Evolutionary conservation across 768 basidiomycete species (phyloP).

Genomic region (Tephrocybe rancida): DNA sequence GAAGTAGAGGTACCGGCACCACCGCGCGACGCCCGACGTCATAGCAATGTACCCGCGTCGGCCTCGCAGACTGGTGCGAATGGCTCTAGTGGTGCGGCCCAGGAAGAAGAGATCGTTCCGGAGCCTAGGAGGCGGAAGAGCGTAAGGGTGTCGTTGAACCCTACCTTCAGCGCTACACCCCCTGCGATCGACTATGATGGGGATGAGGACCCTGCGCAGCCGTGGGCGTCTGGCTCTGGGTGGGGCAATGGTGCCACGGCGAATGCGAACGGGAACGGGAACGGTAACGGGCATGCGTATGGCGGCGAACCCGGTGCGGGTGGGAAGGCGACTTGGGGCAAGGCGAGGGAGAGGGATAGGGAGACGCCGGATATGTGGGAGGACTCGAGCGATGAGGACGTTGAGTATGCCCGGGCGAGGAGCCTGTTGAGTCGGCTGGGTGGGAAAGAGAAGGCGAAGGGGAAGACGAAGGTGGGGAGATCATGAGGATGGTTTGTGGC

Average conservation of each 20-base stretch:
- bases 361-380: slow-evolving; percentile 55
- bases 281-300: slow-evolving; percentile 18
- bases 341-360: slow-evolving; percentile 16
- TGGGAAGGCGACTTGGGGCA: slow-evolving; percentile 1
- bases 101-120: too few species aligned
- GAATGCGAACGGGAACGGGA: slow-evolving; percentile 19
- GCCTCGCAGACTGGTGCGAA: too few species aligned
- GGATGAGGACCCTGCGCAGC: slow-evolving; percentile 24
- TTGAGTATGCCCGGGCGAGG: slow-evolving; percentile 62
- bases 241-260: background rate
- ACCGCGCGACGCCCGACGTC: too few species aligned
- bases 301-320: slow-evolving; percentile 9
- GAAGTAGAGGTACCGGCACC: background rate
- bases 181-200: slow-evolving; percentile 62
- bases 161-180: slow-evolving; percentile 75
- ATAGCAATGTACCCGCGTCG: too few species aligned
- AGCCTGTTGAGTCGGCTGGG: slow-evolving; percentile 43
- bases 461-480: background rate
- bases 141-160: slow-evolving; percentile 76
- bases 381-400: slow-evolving; percentile 79
- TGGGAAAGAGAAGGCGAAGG: background rate
- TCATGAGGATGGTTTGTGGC: background rate
- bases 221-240: background rate
- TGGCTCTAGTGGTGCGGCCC: too few species aligned
- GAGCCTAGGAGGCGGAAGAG: slow-evolving; percentile 59